Evolutionary conservation across 164 flowering plant genomes (phyloP).

Genomic region (Aristolochia contorta): DNA sequence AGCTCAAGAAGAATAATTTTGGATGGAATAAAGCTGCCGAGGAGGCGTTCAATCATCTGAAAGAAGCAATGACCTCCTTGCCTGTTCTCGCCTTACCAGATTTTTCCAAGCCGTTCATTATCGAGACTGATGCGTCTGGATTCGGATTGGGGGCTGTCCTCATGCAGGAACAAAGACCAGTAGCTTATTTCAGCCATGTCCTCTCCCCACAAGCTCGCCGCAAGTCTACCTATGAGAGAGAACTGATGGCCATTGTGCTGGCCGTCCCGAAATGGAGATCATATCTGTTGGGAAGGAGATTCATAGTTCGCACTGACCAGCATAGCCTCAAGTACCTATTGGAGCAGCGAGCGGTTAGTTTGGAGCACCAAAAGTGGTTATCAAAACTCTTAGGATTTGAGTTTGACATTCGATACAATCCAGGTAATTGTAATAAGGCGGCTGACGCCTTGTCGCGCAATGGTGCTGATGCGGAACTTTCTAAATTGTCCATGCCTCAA

Average conservation of each 20-base stretch:
- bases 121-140: not conserved
- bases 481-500: no score
- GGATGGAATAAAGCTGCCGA: not conserved
- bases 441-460: no score
- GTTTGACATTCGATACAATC: not conserved
- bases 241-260: not conserved
- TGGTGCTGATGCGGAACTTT: no score
- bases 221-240: not conserved
- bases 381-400: not conserved
- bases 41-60: not conserved
- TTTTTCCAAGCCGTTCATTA: not conserved
- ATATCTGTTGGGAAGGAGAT: not conserved
- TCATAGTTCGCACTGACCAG: not conserved
- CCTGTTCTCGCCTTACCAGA: not conserved
- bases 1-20: not conserved
- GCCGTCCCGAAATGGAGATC: not conserved
- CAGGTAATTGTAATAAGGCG: not conserved
- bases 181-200: not conserved
- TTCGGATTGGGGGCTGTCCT: not conserved
- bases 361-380: not conserved
- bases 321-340: not conserved
- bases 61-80: not conserved
- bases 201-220: no score
- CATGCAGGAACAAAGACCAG: not conserved
- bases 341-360: not conserved